Evolutionary conservation across 2,329 filamentous ascomycete species (phyloP), one percentile per base, ranked within the genome.

Genomic region (Colletotrichum nymphaeae): DNA sequence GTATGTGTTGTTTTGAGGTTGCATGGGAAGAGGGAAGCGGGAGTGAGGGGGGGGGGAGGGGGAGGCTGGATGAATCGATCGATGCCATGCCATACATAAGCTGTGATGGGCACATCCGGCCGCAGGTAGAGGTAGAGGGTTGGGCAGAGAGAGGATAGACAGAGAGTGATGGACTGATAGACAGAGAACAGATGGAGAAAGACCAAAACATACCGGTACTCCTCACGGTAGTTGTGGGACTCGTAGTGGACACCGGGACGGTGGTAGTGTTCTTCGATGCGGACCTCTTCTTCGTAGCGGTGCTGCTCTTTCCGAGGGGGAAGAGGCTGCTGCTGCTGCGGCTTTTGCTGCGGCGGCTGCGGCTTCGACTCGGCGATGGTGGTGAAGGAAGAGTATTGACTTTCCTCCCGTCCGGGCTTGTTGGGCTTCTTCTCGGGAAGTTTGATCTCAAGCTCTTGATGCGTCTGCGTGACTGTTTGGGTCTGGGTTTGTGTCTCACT

Each of bases 391-490:
- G 93, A 94, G 90, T 92, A 88, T 90, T 94, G 91, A 95, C 94
- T 95, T 95, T 97, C 95, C 95, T 97, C 95, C 95, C 95, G 95
- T 97, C 95, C 95, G 94, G 94, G 93, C 93, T 92, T 92, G 88
- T 93, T 89, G 32, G 70, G 70, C 70, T 73, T 73, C 70, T 73
- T 73, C 79, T 80, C 78, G 76, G 88, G 88, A 79, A 94, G 90
- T 83, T 93, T 92, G 88, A 95, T 91, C 88, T 96, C 92, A 88
- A 94, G 91, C 92, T 98, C 94, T 92, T 96, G 92, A 92, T 95
- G 92, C 83, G 92, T 92, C 90, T 86, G 82, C 22, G 70, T 73
- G 67, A 73, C 67, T 82, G 87, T 88, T 85, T 89, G 88, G 87
- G 75, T 71, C 49, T 72, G 66, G 55, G 79, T 80, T 69, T 77